Evolutionary conservation across 1,139 yeast species (phyloP), one percentile per base, ranked within the genome.

Genomic region (Blastobotrys capitulatus): DNA sequence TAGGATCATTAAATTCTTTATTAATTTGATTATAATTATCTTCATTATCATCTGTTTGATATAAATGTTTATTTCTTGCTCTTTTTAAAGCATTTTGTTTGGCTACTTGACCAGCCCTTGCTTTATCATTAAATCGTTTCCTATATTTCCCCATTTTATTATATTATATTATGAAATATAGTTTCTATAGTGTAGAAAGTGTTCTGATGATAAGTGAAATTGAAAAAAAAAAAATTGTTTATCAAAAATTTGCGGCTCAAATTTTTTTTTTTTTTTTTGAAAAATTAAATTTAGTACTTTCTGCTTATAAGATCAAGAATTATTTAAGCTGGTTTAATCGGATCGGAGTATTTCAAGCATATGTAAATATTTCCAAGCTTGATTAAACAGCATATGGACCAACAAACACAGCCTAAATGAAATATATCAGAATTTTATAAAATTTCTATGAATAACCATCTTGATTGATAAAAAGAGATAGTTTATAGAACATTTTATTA

Each of bases 31-130:
- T 13, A 16, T 26, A 34, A 22, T 19, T 39, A 42, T 49, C 38
- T 34, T 47, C 25, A 6, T 7, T 3, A n/a, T 9, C 18, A 2
- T 35, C 39, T 22, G 63, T 64, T n/a, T 44, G 42, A 27, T 39
- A 44, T 27, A 44, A 29, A 27, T 32, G 42, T 83, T 67, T 84
- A 60, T 86, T 85, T 50, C 95, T 73, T 35, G 80, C 85, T 50
- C 70, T 70, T 57, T 81, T 83, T 59, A 87, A 71, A 44, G 83
- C 82, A 35, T 84, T 82, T 63, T 84, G 86, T 72, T 84, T 86
- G 37, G 90, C 83, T 61, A 87, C 82, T 79, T 84, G 84, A 31
- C 96, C 95, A 3, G 88, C 63, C 36, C 95, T 79, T 51, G 95
- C 95, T 72, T 85, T 86, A 66, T 84, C 95, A 66, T 87, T 87